phyloP scores from a whole-genome alignment of 2,329 filamentous ascomycete species.

The Penicillium vulpinum region DNA sequence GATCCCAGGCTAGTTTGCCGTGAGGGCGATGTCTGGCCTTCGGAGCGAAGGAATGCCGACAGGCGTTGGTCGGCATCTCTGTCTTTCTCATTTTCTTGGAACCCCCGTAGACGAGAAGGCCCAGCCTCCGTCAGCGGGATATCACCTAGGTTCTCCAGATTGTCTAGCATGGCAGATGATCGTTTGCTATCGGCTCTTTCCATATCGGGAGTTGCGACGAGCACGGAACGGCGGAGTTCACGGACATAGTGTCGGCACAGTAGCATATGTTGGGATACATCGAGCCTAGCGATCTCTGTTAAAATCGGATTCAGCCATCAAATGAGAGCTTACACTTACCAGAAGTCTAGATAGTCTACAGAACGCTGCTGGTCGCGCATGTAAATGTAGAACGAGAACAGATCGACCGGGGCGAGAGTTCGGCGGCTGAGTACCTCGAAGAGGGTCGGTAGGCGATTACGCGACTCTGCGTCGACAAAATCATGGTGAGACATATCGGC shows the following conservation, averaged over 20 bases:
- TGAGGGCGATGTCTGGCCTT: conserved; percentile 52
- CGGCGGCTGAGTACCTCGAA: conserved; percentile 94
- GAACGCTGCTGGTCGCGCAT: conserved; percentile 98
- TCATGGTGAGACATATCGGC: conserved; percentile 33
- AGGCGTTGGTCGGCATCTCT: conserved; percentile 84
- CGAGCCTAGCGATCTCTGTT: conserved; percentile 66
- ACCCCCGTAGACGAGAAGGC: conserved; percentile 56
- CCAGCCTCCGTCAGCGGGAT: conserved; percentile 49
- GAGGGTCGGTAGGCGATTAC: conserved; percentile 87
- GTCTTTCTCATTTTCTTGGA: conserved; percentile 63
- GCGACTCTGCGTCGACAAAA: conserved; percentile 48
- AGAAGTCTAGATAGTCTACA: conserved; percentile 97
- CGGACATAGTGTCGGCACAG: conserved; percentile 94
- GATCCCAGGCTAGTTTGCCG: conserved; percentile 57
- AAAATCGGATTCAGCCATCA: not conserved
- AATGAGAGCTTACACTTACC: conserved; percentile 60
- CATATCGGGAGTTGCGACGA: conserved; percentile 87
- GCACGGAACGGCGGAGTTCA: conserved; percentile 86
- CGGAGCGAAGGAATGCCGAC: conserved; percentile 78
- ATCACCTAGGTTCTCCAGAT: conserved; percentile 69
- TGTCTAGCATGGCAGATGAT: conserved; percentile 77
- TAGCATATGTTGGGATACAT: conserved; percentile 98
- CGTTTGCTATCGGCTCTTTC: conserved; percentile 79
- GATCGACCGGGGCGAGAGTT: conserved; percentile 91
- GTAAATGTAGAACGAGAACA: conserved; percentile 99